These are phyloP conservation scores for Trichoderma gamsii DNA, from an alignment of 495 filamentous ascomycete genomes.

Conservation along the genomic window DNA sequence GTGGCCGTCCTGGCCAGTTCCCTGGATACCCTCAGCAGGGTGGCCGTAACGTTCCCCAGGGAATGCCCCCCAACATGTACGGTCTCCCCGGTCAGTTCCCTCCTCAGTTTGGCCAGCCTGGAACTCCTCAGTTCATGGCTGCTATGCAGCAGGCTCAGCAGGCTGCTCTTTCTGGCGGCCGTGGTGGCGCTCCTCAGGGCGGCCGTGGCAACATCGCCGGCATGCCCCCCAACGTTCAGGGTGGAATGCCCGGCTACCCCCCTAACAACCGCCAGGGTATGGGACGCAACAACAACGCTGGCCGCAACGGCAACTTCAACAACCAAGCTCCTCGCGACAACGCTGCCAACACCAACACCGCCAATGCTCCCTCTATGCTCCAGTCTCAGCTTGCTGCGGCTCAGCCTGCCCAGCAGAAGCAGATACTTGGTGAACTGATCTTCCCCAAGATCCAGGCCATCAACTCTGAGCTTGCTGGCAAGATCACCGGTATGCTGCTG, in stretches of 20 bases:
- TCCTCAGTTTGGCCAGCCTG: slow-evolving; percentile 42
- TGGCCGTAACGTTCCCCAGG: slow-evolving; percentile 71
- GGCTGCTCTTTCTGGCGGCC: slow-evolving; percentile 54
- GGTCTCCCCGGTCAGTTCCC: slow-evolving; percentile 67
- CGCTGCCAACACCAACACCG: slow-evolving; percentile 33
- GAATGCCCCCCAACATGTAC: slow-evolving; percentile 76
- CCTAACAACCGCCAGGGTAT: slow-evolving; percentile 39
- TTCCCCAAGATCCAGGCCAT: slow-evolving; percentile 95
- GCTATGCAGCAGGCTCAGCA: slow-evolving; percentile 65
- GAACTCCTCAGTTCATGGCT: slow-evolving; percentile 49
- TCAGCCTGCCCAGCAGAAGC: slow-evolving; percentile 79
- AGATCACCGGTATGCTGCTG: slow-evolving; percentile 99
- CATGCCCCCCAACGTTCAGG: slow-evolving; percentile 30
- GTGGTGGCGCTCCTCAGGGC: slow-evolving; percentile 56
- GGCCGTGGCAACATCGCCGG: slow-evolving; percentile 62
- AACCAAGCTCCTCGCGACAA: slow-evolving; percentile 33
- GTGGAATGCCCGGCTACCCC: slow-evolving; percentile 60
- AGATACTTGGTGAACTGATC: slow-evolving; percentile 91
- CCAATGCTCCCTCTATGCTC: slow-evolving; percentile 28
- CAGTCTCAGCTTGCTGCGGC: slow-evolving; percentile 47
- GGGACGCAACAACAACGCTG: slow-evolving; percentile 28
- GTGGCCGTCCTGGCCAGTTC: slow-evolving; percentile 77
- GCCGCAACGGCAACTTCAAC: slow-evolving; percentile 38
- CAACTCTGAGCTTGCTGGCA: slow-evolving; percentile 92
- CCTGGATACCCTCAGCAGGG: slow-evolving; percentile 76